Conservation (phyloP, 106 monocot genomes). For the Dioscorea zingiberensis region DNA sequence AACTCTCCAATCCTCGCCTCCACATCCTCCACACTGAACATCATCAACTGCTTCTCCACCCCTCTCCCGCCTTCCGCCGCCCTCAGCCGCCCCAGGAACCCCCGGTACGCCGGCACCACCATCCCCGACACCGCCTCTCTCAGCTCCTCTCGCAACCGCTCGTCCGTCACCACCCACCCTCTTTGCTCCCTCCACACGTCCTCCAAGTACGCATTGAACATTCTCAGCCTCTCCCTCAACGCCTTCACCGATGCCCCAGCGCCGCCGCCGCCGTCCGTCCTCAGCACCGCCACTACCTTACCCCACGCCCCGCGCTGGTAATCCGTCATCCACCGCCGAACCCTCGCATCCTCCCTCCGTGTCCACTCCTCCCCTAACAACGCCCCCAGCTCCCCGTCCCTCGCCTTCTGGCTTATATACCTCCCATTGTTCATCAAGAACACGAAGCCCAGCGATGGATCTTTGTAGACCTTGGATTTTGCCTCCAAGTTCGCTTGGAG, state of each 20-base stretch:
- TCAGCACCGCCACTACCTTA: constrained; percentile 41
- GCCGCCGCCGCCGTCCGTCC: constrained; percentile 7
- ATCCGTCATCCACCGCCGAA: constrained; percentile 40
- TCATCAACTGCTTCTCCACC: neutral
- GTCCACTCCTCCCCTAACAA: constrained; percentile 84
- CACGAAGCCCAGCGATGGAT: constrained; percentile 38
- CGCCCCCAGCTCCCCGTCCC: constrained; percentile 46
- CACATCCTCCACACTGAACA: constrained; percentile 5
- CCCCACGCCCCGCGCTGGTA: constrained; percentile 76
- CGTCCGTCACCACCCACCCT: constrained; percentile 50
- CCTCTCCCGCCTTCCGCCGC: neutral
- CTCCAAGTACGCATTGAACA: constrained; percentile 21
- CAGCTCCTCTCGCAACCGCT: constrained; percentile 39
- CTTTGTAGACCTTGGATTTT: constrained; percentile 58
- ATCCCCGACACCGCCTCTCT: constrained; percentile 9
- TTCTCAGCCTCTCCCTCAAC: constrained; percentile 3
- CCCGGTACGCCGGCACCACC: constrained; percentile 3
- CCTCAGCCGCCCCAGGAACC: neutral
- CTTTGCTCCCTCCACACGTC: constrained; percentile 32
- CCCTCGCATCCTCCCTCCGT: constrained; percentile 36
- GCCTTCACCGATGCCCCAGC: constrained; percentile 11
- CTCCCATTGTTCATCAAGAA: constrained; percentile 84
- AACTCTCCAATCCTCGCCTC: constrained; percentile 3
- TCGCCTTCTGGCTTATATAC: constrained; percentile 76
- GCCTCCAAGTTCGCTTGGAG: constrained; percentile 57